Percentiles rank a stretch among this genome's conserved stretches.
Evolutionary conservation across 2,329 filamentous ascomycete species (phyloP).

Genomic region (Ophiosphaerella herpotricha): DNA sequence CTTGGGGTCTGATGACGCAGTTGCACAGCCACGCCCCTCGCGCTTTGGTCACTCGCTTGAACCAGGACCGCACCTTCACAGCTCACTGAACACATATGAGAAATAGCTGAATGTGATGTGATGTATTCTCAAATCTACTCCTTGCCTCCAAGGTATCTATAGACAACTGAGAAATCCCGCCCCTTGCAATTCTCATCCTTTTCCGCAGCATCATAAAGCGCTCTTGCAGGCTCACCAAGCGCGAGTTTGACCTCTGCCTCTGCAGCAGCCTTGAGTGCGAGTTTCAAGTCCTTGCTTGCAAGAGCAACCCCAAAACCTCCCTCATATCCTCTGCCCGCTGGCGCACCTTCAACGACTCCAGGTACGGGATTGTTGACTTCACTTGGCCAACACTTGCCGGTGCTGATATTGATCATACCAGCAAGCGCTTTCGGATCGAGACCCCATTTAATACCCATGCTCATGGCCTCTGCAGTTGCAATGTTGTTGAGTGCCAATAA

Average conservation of each 20-base stretch:
- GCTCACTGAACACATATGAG: neutral
- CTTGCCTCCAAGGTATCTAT: conserved; percentile 55
- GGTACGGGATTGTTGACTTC: conserved; percentile 95
- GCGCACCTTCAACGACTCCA: conserved; percentile 77
- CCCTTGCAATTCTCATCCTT: conserved; percentile 51
- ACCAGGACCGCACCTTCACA: neutral
- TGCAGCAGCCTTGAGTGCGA: conserved; percentile 53
- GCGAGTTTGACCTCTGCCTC: conserved; percentile 51
- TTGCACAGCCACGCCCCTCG: neutral
- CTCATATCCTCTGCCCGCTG: conserved; percentile 72
- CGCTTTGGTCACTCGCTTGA: neutral
- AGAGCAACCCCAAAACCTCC: conserved; percentile 57
- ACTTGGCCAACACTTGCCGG: conserved; percentile 93
- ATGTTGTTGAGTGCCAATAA: conserved; percentile 92
- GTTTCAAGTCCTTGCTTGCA: conserved; percentile 56
- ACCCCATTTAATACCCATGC: conserved; percentile 66
- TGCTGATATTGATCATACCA: conserved; percentile 88
- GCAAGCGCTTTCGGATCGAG: conserved; percentile 71
- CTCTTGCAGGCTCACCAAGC: conserved; percentile 52
- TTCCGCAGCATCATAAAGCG: conserved; percentile 53
- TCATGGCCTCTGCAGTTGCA: conserved; percentile 69
- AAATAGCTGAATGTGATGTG: neutral
- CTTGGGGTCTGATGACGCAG: neutral
- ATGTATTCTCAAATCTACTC: conserved; percentile 34
- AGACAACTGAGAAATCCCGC: conserved; percentile 58